phyloP scores from a whole-genome alignment of 73 alveolate species.

The Paramecium octaurelia region DNA sequence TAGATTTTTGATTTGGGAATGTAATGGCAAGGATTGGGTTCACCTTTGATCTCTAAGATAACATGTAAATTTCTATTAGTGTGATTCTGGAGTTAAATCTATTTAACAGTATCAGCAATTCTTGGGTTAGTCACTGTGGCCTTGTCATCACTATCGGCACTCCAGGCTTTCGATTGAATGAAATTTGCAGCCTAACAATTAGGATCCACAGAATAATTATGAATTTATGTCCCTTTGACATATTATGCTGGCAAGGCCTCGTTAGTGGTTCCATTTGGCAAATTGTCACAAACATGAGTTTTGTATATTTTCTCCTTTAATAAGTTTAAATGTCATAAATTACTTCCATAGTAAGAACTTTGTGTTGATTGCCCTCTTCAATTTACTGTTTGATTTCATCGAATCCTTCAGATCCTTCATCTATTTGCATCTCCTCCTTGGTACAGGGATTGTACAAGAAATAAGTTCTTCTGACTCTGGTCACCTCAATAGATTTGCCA shows the following conservation, averaged over 20 bases:
- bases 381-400: not conserved
- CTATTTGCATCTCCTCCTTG: not conserved
- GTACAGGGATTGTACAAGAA: not conserved
- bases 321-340: not conserved
- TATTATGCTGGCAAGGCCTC: conserved; percentile 28
- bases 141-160: not conserved
- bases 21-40: not conserved
- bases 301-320: not conserved
- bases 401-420: not conserved
- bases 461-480: not conserved
- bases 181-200: conserved; percentile 19
- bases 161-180: conserved; percentile 34
- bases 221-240: conserved; percentile 14
- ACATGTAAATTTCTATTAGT: conserved; percentile 19
- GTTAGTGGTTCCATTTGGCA: conserved; percentile 9
- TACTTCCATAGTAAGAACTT: conserved; percentile 18
- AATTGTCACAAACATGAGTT: conserved; percentile 21
- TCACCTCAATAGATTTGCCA: not conserved
- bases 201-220: not conserved
- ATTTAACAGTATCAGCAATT: not conserved
- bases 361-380: not conserved
- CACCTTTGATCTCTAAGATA: not conserved
- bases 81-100: not conserved
- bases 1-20: conserved; percentile 14
- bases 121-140: not conserved